These are phyloP conservation scores for Leccinum angustisporum DNA, from an alignment of 1,284 basidiomycete genomes.

Conservation along the genomic window DNA sequence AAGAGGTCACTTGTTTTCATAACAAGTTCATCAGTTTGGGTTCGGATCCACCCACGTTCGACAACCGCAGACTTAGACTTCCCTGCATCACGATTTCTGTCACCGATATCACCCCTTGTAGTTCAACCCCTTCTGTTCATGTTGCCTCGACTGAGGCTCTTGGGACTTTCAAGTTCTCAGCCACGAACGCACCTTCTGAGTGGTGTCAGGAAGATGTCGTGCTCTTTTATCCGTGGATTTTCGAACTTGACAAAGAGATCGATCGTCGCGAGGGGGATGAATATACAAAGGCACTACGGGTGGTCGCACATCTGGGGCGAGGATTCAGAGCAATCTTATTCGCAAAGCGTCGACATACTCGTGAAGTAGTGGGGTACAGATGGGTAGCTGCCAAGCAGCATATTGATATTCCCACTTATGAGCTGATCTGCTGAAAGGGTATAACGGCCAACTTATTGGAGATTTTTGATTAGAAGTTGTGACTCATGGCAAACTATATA, in stretches of 20 bases:
- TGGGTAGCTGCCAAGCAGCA: constrained; percentile 7
- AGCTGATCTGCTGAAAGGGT: constrained; percentile 7
- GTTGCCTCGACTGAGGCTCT: constrained; percentile 3
- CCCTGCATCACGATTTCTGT: constrained; percentile 16
- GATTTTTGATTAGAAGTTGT: too few species aligned
- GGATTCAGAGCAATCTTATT: constrained; percentile 15
- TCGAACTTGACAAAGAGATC: constrained; percentile 2
- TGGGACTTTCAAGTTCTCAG: constrained; percentile 3
- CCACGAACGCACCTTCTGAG: not conserved
- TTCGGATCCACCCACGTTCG: constrained; percentile 3
- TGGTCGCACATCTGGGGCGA: constrained; percentile 13
- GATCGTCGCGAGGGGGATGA: not conserved
- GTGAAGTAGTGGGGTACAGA: constrained; percentile 1
- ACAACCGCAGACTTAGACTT: constrained; percentile 8
- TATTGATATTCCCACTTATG: not conserved
- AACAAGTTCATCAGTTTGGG: not conserved
- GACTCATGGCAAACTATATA: too few species aligned
- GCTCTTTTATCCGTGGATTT: constrained; percentile 16
- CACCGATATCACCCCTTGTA: not conserved
- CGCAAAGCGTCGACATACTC: not conserved
- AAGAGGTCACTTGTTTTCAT: not conserved
- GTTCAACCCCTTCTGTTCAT: not conserved
- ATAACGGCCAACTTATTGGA: not conserved
- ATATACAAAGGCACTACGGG: not conserved
- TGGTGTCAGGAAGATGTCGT: not conserved